phyloP scores from a whole-genome alignment of 306 rosid species.

The Carpinus fangiana region DNA sequence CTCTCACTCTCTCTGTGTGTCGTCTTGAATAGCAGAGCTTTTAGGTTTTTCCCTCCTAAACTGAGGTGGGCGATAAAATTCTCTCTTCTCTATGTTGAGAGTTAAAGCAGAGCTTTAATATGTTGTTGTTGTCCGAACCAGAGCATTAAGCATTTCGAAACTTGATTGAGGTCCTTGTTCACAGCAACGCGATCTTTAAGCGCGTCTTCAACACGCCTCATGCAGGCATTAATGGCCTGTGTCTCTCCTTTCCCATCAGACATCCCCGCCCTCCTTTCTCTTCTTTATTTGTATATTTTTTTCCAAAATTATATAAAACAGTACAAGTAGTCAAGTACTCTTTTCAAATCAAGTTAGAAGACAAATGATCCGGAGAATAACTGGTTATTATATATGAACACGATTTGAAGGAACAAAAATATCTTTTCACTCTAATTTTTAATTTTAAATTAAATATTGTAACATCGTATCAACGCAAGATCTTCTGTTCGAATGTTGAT shows the following conservation, averaged over 20 bases:
- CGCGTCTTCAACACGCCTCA: constrained; percentile 17
- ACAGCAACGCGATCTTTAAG: constrained; percentile 23
- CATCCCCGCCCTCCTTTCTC: not conserved
- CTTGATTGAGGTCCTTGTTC: constrained; percentile 10
- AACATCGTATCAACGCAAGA: too few species aligned
- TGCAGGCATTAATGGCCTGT: not conserved
- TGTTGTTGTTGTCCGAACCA: constrained; percentile 29
- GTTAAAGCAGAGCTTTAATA: constrained; percentile 17
- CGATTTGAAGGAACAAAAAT: too few species aligned
- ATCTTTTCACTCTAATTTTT: too few species aligned
- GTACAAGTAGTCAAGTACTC: too few species aligned
- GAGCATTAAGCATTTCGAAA: constrained; percentile 27
- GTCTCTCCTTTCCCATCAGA: not conserved
- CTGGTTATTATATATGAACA: too few species aligned
- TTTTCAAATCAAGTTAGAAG: too few species aligned
- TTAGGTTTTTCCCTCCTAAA: constrained; percentile 29
- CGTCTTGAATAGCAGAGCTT: constrained; percentile 1
- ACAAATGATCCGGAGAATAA: too few species aligned
- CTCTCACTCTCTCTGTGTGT: not conserved
- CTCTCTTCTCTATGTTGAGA: constrained; percentile 18
- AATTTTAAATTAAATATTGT: too few species aligned
- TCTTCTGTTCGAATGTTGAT: too few species aligned
- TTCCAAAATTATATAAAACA: too few species aligned
- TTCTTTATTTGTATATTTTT: not conserved
- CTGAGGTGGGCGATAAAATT: not conserved